Evolutionary conservation across 2,329 filamentous ascomycete species (phyloP).

Genomic region (Pleoardoris graminearum): DNA sequence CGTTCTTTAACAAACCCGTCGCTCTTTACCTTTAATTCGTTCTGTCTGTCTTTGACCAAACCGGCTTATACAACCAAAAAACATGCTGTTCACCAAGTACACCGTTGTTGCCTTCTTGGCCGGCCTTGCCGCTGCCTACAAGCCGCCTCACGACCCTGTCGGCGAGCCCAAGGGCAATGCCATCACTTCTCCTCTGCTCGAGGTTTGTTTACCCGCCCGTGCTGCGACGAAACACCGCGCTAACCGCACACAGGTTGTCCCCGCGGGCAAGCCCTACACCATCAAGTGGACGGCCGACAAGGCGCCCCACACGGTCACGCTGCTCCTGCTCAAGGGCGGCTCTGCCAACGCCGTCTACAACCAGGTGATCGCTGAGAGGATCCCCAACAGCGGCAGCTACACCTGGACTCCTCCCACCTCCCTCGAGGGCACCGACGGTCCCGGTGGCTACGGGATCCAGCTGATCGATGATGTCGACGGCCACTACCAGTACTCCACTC

Average conservation of each 20-base stretch:
- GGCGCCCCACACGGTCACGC: constrained; percentile 56
- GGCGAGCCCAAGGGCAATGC: constrained; percentile 56
- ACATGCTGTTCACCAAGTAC: constrained; percentile 41
- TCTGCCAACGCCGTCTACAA: constrained; percentile 58
- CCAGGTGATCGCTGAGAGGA: constrained; percentile 54
- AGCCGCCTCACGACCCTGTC: constrained; percentile 34
- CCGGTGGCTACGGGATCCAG: constrained; percentile 62
- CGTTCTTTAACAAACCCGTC: constrained; percentile 23
- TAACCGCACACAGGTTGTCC: constrained; percentile 49
- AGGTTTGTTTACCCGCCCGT: constrained; percentile 37
- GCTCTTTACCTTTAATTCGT: constrained; percentile 22
- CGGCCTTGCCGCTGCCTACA: constrained; percentile 52
- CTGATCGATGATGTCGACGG: constrained; percentile 63
- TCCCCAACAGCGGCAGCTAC: constrained; percentile 60
- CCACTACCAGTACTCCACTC: constrained; percentile 62
- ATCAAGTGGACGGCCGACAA: constrained; percentile 62
- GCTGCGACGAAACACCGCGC: constrained; percentile 8
- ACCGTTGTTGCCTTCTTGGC: constrained; percentile 56
- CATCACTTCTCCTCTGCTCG: constrained; percentile 55
- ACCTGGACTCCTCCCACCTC: constrained; percentile 56
- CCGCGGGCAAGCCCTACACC: constrained; percentile 59
- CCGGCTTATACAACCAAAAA: constrained; percentile 22
- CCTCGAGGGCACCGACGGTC: constrained; percentile 50
- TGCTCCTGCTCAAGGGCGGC: constrained; percentile 64
- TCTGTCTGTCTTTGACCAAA: constrained; percentile 20